These are phyloP conservation scores for Aschersonia sp. DNA, from an alignment of 2,329 filamentous ascomycete genomes.

Conservation along the genomic window DNA sequence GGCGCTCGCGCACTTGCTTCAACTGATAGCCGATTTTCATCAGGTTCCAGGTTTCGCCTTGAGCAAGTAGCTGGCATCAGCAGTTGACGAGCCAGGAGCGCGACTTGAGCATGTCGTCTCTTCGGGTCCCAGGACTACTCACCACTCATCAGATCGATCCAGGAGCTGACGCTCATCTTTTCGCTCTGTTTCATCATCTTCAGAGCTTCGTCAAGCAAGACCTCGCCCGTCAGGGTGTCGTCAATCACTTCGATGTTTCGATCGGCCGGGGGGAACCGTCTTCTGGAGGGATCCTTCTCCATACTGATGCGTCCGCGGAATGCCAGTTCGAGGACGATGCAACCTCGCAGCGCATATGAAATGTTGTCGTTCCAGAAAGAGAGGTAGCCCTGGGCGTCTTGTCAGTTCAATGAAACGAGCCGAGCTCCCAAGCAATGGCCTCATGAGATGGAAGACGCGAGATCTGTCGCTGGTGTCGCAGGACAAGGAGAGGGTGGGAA, in stretches of 20 bases:
- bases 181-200: constrained; percentile 99
- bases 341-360: constrained; percentile 90
- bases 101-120: not conserved
- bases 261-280: constrained; percentile 86
- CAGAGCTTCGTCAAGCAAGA: constrained; percentile 88
- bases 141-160: constrained; percentile 99
- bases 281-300: constrained; percentile 87
- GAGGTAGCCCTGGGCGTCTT: constrained; percentile 61
- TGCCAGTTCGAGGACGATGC: constrained; percentile 94
- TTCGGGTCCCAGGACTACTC: constrained; percentile 16
- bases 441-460: not conserved
- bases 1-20: constrained; percentile 94
- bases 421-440: not conserved
- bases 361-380: constrained; percentile 99
- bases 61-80: constrained; percentile 3
- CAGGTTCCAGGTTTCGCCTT: constrained; percentile 97
- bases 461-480: not conserved
- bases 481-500: not conserved
- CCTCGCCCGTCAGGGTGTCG: constrained; percentile 90
- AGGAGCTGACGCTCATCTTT: constrained; percentile 98
- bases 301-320: constrained; percentile 95
- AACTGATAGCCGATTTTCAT: constrained; percentile 99
- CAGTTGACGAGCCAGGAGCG: not conserved
- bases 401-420: constrained; percentile 1
- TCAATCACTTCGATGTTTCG: constrained; percentile 94